phyloP scores from a whole-genome alignment of 768 basidiomycete genomes.

The Hydnomerulius pinastri region DNA sequence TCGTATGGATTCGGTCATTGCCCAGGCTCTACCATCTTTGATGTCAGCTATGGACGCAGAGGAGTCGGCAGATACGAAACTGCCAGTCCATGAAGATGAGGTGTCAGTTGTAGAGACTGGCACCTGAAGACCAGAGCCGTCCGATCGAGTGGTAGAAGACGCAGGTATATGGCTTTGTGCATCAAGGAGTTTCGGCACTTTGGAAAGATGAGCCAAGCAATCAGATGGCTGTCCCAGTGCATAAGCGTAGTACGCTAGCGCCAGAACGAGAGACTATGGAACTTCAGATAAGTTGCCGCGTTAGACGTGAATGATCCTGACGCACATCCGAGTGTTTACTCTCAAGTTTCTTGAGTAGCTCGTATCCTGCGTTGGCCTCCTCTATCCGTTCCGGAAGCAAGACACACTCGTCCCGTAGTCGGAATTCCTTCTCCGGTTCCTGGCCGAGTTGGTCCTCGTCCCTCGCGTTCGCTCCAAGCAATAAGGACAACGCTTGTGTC shows the following conservation, averaged over 20 bases:
- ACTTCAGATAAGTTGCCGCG: conserved; percentile 7
- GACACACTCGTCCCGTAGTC: conserved; percentile 57
- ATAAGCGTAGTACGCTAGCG: conserved; percentile 79
- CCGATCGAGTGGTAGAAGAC: conserved; percentile 44
- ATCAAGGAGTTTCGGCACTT: conserved; percentile 56
- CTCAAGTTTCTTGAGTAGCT: conserved; percentile 51
- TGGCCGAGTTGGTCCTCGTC: conserved; percentile 61
- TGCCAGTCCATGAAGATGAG: conserved; percentile 54
- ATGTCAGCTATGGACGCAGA: conserved; percentile 52
- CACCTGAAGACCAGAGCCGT: conserved; percentile 38
- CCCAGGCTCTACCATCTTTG: conserved; percentile 71
- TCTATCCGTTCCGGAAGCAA: conserved; percentile 55
- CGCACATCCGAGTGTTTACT: conserved; percentile 60
- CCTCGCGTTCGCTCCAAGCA: conserved; percentile 47
- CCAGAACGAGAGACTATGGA: conserved; percentile 62
- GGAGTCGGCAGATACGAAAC: conserved; percentile 45
- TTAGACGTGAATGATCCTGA: conserved; percentile 13
- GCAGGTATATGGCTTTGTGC: conserved; percentile 54
- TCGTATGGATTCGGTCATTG: conserved; percentile 69
- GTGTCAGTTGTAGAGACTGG: conserved; percentile 36
- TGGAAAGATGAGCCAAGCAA: conserved; percentile 59
- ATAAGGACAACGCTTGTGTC: conserved; percentile 62
- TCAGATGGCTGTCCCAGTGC: conserved; percentile 66
- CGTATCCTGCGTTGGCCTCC: conserved; percentile 59
- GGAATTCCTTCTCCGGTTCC: conserved; percentile 35